Evolutionary conservation across 331 rosid genomes (phyloP), one percentile per base, ranked within the genome.

Genomic region (Malus hybrid): DNA sequence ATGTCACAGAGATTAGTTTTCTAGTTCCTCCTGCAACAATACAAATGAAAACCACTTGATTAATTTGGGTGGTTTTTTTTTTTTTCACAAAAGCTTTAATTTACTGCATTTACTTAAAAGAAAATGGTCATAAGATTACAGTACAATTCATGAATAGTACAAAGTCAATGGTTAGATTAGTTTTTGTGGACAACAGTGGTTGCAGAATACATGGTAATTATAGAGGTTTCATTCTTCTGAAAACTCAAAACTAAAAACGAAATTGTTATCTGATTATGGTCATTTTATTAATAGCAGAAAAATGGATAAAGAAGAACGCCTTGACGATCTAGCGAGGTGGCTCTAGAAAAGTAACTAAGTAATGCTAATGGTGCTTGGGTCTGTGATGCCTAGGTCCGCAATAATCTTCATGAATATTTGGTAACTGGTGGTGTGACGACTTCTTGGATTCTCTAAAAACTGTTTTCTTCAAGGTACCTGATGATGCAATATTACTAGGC

Each of bases 361-460:
- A 88, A 79, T 92, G 84, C 81, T 83, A 90, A 77, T 93, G 90
- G 79, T 93, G 93, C 70, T 74, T 85, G 81, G 90, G 77, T 87
- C 82, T 87, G 77, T 93, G 97, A 6, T 78, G 78, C 80, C 93
- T 87, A 79, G 95, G 96, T 75, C 94, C 91, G 77, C 73, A 83
- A 71, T 90, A 90, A 87, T 93, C 96, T 85, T 90, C 98, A 80
- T 93, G 93, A 75, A 93, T 78, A 81, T 80, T 71, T 69, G 97
- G 90, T 71, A 89, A 83, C 79, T 82, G 83, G 71, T 89, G 78
- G 79, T 83, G 73, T 64, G 93, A 69, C 84, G 59, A 42, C 61
- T 86, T 89, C 84, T 79, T 83, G 75, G 81, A 83, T 16, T 69
- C 83, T 69, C 73, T 87, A 73, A 85, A 65, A 46, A 82, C 86